A percentile compares a stretch with the other conserved stretches of the same genome.
These are phyloP conservation scores for Rhinocladiella similis DNA, from an alignment of 2,329 filamentous ascomycete genomes.

Conservation along the genomic window DNA sequence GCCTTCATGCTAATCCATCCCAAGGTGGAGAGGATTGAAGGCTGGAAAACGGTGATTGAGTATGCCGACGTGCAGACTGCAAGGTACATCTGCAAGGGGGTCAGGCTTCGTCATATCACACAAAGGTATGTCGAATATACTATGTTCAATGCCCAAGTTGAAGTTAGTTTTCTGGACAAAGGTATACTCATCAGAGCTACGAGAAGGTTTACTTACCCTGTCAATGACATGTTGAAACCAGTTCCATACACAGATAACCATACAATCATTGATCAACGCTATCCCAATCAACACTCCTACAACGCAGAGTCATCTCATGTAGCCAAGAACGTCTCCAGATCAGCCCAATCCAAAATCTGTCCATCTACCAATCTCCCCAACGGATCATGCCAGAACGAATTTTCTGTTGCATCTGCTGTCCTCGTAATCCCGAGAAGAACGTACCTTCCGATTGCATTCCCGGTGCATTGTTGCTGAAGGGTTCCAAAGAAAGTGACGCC, in stretches of 20 bases:
- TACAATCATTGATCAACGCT: too few relatives aligned
- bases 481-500: background rate
- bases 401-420: background rate
- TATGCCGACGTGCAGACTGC: background rate
- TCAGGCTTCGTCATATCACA: background rate
- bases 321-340: slow-evolving; percentile 1
- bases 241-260: too few relatives aligned
- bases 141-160: background rate
- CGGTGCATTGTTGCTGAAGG: background rate
- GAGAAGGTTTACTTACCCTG: too few relatives aligned
- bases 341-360: slow-evolving; percentile 3
- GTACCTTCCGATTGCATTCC: background rate
- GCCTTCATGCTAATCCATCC: background rate
- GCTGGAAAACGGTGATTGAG: background rate
- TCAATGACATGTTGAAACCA: too few relatives aligned
- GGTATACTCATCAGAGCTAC: too few relatives aligned
- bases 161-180: background rate
- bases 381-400: slow-evolving; percentile 2
- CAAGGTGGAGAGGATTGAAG: background rate
- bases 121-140: background rate
- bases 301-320: background rate
- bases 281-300: too few relatives aligned
- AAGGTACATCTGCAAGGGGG: background rate
- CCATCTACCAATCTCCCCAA: background rate
- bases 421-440: background rate